Evolutionary conservation across 805 yeast genomes (phyloP).

Genomic region (Clavispora phyllophila): DNA sequence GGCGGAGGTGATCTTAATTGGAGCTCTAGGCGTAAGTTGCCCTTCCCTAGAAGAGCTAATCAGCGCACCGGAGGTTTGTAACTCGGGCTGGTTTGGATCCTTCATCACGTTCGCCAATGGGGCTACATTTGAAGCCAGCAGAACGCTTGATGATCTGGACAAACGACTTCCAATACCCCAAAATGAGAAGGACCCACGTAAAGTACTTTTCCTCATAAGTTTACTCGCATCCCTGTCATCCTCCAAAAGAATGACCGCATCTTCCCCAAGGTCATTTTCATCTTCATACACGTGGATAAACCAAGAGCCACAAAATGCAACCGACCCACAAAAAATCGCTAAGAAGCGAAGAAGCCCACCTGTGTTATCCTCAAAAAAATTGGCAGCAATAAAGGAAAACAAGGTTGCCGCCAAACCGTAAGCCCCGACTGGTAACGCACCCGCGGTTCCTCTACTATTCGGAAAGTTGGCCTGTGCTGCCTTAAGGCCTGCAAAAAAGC

Average conservation of each 20-base stretch:
- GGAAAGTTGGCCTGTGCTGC: constrained; percentile 65
- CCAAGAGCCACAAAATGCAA: constrained; percentile 40
- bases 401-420: constrained; percentile 70
- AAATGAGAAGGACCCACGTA: constrained; percentile 33
- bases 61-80: background rate
- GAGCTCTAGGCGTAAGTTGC: no score
- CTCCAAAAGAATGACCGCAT: background rate
- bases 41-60: background rate
- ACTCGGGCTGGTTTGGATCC: background rate
- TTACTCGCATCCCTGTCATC: background rate
- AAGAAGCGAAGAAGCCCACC: constrained; percentile 53
- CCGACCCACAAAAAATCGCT: constrained; percentile 45
- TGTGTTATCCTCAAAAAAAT: constrained; percentile 47
- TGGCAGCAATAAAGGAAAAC: constrained; percentile 54
- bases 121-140: constrained; percentile 6
- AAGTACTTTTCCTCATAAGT: constrained; percentile 1
- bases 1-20: background rate
- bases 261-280: constrained; percentile 2
- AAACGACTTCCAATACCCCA: constrained; percentile 38
- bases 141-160: constrained; percentile 8
- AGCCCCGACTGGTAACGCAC: constrained; percentile 61
- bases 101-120: constrained; percentile 4
- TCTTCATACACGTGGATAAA: constrained; percentile 36
- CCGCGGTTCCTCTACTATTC: constrained; percentile 62
- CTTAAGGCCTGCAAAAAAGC: constrained; percentile 54